Evolutionary conservation across 495 filamentous ascomycete species (phyloP), one percentile per base, ranked within the genome.

Genomic region (Penicillium atrosanguineum): DNA sequence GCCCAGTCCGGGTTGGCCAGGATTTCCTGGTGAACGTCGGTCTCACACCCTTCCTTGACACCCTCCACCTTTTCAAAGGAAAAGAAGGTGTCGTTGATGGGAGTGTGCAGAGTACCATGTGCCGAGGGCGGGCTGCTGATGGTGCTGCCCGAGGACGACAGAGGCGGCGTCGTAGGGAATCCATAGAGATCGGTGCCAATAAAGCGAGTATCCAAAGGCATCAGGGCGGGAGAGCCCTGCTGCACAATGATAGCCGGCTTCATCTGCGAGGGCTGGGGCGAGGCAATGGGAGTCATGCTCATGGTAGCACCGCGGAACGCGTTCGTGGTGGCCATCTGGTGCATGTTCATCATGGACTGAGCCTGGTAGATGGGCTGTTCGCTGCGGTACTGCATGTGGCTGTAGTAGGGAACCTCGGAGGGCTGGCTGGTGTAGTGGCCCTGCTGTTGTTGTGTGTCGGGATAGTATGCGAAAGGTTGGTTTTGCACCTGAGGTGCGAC

Each of bases 391-490:
- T 73, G 73, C 77, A 83, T 66, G 69, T 77, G 69, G 53, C 71
- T 65, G 74, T 79, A 70, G 69, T 76, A 80, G 49, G 63, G 52
- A 60, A 74, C 59, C 44, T 78, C 72, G 52, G 73, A 65, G 45
- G 90, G 90, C 48, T 91, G 89, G 48, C 85, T 83, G 55, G 86
- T 82, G 78, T 91, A 96, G 66, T 90, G 88, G 28, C 87, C 86
- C 66, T 93, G 83, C 68, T 95, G 88, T 42, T 82, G 76, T 65
- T 80, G 86, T 42, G 85, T 81, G 49, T 93, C 89, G 52, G 83
- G 87, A 74, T 96, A 97, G 79, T 93, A 96, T 83, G 88, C 91
- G 80, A 95, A 76, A 48, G 89, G 79, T 65, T 90, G 89, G 41
- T 84, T 87, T 78, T 87, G 87, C 64, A 79, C 53, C 77, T 61